Conservation (phyloP, 176 grass and related monocot species). For the Eleusine coracana region DNA sequence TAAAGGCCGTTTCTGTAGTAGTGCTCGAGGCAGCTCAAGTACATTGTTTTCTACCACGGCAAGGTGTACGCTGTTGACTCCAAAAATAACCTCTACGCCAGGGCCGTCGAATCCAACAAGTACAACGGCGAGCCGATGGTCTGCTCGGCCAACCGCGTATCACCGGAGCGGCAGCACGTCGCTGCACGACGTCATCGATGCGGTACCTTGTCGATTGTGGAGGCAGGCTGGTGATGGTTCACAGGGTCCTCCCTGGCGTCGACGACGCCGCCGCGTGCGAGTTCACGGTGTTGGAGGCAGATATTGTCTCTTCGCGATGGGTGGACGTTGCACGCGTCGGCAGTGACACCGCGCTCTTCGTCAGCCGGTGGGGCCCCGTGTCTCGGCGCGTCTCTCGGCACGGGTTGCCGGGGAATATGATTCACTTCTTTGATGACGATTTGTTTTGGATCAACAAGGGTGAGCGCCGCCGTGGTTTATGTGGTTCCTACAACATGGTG, state of each 20-base stretch:
- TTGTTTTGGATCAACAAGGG: not conserved
- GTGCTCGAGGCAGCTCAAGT: not conserved
- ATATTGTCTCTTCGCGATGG: not conserved
- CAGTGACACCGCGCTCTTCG: not conserved
- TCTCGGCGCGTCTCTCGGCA: not conserved
- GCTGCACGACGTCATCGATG: not conserved
- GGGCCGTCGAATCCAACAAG: not conserved
- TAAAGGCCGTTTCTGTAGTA: too few relatives aligned
- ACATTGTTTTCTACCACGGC: not conserved
- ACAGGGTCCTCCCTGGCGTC: not conserved
- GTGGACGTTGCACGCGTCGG: not conserved
- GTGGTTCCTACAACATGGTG: not conserved
- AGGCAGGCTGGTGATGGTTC: not conserved
- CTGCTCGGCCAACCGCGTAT: too few relatives aligned
- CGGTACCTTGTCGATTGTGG: not conserved
- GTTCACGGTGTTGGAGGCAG: not conserved
- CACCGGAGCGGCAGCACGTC: too few relatives aligned
- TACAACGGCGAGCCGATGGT: too few relatives aligned
- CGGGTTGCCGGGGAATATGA: not conserved
- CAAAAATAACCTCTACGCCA: not conserved
- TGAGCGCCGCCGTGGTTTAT: too few relatives aligned
- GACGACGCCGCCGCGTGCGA: not conserved
- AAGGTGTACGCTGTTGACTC: not conserved
- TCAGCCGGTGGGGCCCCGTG: not conserved
- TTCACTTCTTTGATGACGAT: conserved; percentile 2